Percentiles rank a stretch among this genome's conserved stretches.
phyloP scores from a whole-genome alignment of 2,329 filamentous ascomycete genomes.

The Xenoacremonium recifei region DNA sequence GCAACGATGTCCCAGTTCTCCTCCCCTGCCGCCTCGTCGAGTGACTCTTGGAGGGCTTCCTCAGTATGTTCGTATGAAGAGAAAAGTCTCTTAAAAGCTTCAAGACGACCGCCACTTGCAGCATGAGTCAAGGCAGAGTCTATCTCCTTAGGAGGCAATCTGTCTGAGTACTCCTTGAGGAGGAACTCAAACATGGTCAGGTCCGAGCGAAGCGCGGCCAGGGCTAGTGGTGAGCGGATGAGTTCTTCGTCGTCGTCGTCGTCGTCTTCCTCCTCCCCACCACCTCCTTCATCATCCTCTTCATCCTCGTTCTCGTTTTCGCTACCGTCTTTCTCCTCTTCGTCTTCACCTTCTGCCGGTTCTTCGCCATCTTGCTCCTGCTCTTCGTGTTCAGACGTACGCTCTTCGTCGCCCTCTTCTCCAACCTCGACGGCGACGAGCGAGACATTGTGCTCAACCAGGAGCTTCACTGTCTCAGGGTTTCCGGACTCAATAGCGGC shows the following conservation, averaged over 20 bases:
- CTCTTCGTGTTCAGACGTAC: too few relatives aligned
- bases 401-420: too few relatives aligned
- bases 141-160: constrained; percentile 37
- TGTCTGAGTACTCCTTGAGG: constrained; percentile 37
- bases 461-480: constrained; percentile 36
- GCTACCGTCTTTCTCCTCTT: constrained; percentile 4
- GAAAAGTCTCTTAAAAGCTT: constrained; percentile 38
- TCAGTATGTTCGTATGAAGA: constrained; percentile 30
- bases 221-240: constrained; percentile 33
- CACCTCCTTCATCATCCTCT: constrained; percentile 1
- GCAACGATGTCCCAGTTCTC: constrained; percentile 38
- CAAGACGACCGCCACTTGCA: constrained; percentile 36
- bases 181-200: constrained; percentile 41
- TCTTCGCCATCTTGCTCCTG: too few relatives aligned
- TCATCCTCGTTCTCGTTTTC: constrained; percentile 21
- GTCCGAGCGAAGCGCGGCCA: constrained; percentile 38
- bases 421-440: constrained; percentile 21
- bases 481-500: constrained; percentile 42
- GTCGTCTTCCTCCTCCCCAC: not conserved
- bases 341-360: constrained; percentile 2
- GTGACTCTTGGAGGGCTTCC: constrained; percentile 31
- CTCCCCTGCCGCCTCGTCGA: constrained; percentile 30
- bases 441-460: constrained; percentile 37
- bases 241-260: not conserved
- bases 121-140: constrained; percentile 23